Evolutionary conservation across 257 asterid species (phyloP), one percentile per base, ranked within the genome.

Genomic region (Scutellaria galericulata): DNA sequence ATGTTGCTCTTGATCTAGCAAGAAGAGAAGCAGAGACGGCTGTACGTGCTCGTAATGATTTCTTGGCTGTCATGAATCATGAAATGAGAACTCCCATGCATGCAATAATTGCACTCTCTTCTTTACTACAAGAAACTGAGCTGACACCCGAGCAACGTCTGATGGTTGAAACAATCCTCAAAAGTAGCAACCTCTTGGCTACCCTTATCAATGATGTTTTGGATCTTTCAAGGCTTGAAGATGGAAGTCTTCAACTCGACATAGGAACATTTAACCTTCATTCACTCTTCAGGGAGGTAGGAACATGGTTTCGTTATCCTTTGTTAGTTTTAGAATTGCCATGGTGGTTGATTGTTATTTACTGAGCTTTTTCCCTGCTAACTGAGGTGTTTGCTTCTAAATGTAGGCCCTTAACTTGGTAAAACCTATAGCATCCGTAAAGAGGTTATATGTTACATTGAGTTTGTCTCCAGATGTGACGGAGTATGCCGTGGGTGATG

Each of bases 51-150:
- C 96, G 97, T 18, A 95, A 95, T 35, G 98, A 95, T 84, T 95
- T 95, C 86, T 79, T 95, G 83, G 96, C 96, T 5, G 99, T 95
- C 53, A 92, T 95, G 98, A 95, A 95, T 82, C 99, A 95, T 78
- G 99, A 95, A 73, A 95, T 95, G 99, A 84, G 99, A 77, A 95
- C 98, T 52, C 98, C 99, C 7, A 90, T 95, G 96, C 99, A 95
- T 81, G 97, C 98, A 39, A 85, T 92, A 73, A 89, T 89, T 64
- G 96, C 98, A 44, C 96, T 95, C 65, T 92, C 97, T 5, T 90
- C 98, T 61, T 85, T 95, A 70, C 73, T 95, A 64, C 97, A 86
- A 82, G 99, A 95, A 78, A 92, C 96, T 7, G 91, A 88, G 71
- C 78, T 95, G 71, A 83, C 90, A 24, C 97, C 97, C 9, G 99